These are phyloP conservation scores for Scolecobasidium constrictum DNA, from an alignment of 2,329 filamentous ascomycete genomes.

Conservation along the genomic window DNA sequence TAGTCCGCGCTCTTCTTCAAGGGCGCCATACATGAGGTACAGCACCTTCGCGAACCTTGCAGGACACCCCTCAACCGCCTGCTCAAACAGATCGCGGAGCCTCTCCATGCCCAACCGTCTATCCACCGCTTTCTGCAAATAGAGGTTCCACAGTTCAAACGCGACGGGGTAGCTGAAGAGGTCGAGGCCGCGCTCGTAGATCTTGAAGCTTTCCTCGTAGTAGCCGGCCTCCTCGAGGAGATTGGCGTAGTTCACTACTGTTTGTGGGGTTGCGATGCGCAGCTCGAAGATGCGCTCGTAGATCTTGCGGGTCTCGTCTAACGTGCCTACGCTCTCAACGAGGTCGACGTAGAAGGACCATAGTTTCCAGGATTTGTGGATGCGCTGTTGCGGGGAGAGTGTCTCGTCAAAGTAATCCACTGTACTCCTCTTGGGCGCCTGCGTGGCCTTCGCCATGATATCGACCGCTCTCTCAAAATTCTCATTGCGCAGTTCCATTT, in stretches of 20 bases:
- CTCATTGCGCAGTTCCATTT: slow-evolving; percentile 92
- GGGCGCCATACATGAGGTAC: slow-evolving; percentile 95
- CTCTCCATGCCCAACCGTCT: slow-evolving; percentile 93
- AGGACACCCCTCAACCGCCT: slow-evolving; percentile 88
- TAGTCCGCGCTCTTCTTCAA: slow-evolving; percentile 91
- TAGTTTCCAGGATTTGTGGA: slow-evolving; percentile 98
- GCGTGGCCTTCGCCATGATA: slow-evolving; percentile 95
- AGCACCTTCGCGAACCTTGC: slow-evolving; percentile 92
- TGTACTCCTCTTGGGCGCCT: slow-evolving; percentile 91
- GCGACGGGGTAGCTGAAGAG: slow-evolving; percentile 98
- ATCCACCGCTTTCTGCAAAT: slow-evolving; percentile 93
- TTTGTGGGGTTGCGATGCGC: slow-evolving; percentile 94
- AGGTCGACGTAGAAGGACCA: slow-evolving; percentile 99
- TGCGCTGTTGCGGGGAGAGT: slow-evolving; percentile 83
- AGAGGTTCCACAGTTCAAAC: slow-evolving; percentile 97
- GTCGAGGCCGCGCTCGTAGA: slow-evolving; percentile 91
- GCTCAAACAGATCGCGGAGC: slow-evolving; percentile 89
- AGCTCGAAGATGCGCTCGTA: slow-evolving; percentile 98
- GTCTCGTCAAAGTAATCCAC: slow-evolving; percentile 99
- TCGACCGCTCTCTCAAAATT: slow-evolving; percentile 91
- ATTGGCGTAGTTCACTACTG: slow-evolving; percentile 96
- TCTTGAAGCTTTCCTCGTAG: slow-evolving; percentile 93
- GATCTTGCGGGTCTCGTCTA: slow-evolving; percentile 87
- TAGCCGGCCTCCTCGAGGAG: slow-evolving; percentile 89
- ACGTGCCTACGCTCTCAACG: slow-evolving; percentile 81